Conservation (phyloP, 1,139 yeast species). For the Yamadazyma membranifaciens region DNA sequence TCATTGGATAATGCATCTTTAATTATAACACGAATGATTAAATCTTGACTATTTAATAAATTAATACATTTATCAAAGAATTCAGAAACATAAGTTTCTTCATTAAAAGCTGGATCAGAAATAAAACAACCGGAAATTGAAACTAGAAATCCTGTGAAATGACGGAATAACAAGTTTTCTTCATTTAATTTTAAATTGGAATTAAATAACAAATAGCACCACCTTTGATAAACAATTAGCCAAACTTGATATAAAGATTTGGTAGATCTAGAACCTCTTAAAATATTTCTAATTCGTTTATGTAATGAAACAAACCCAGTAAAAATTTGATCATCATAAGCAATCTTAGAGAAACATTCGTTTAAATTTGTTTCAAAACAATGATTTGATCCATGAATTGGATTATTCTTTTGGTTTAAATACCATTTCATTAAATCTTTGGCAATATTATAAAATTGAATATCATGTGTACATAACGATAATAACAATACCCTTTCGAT, state of each 20-base stretch:
- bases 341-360: slow-evolving; percentile 48
- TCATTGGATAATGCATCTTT: slow-evolving; percentile 48
- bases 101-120: slow-evolving; percentile 25
- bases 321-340: slow-evolving; percentile 59
- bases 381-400: slow-evolving; percentile 8
- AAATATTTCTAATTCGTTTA: slow-evolving; percentile 57
- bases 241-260: slow-evolving; percentile 61
- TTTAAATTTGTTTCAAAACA: slow-evolving; percentile 24
- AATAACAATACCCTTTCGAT: slow-evolving; percentile 48
- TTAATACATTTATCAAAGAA: slow-evolving; percentile 52
- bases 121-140: slow-evolving; percentile 58
- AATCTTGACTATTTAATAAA: slow-evolving; percentile 49
- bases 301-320: slow-evolving; percentile 79
- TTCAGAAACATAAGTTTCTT: slow-evolving; percentile 31
- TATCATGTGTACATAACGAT: slow-evolving; percentile 56
- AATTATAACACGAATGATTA: slow-evolving; percentile 46
- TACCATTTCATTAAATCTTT: slow-evolving; percentile 48
- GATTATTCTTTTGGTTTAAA: slow-evolving; percentile 30
- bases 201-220: slow-evolving; percentile 39
- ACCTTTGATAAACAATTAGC: slow-evolving; percentile 56
- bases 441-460: slow-evolving; percentile 54
- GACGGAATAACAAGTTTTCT: slow-evolving; percentile 49
- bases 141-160: slow-evolving; percentile 61
- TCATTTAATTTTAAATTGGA: slow-evolving; percentile 22
- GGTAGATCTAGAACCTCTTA: slow-evolving; percentile 60